Conservation (phyloP, 495 filamentous ascomycete genomes). For the Tuber borchii region DNA sequence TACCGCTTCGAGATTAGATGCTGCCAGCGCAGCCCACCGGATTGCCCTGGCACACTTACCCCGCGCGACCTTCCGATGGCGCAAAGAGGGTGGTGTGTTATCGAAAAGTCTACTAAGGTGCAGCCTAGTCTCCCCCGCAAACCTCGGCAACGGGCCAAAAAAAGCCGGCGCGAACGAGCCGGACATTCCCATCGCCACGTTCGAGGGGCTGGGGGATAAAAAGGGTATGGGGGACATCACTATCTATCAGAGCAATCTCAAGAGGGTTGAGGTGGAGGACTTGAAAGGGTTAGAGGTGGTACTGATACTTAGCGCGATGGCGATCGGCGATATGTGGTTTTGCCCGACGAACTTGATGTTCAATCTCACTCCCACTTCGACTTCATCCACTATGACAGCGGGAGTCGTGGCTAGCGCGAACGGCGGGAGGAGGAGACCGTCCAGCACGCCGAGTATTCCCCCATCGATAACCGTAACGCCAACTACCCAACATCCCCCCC, state of each 20-base stretch:
- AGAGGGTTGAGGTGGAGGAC: constrained; percentile 86
- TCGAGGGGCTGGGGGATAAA: constrained; percentile 58
- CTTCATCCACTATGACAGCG: constrained; percentile 20
- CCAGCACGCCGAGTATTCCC: constrained; percentile 42
- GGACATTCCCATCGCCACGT: constrained; percentile 85
- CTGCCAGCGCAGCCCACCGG: constrained; percentile 59
- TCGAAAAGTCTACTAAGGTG: constrained; percentile 47
- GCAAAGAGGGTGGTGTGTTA: constrained; percentile 71
- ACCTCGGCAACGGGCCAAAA: constrained; percentile 30
- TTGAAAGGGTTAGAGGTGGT: constrained; percentile 88
- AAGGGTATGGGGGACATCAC: constrained; percentile 54
- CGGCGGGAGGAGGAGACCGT: constrained; percentile 44
- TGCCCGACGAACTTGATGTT: constrained; percentile 62
- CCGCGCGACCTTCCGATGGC: constrained; percentile 81
- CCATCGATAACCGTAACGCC: constrained; percentile 17
- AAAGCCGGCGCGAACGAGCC: constrained; percentile 78
- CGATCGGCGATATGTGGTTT: constrained; percentile 83
- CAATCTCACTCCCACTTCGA: constrained; percentile 57
- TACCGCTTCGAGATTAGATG: constrained; percentile 68
- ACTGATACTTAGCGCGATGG: constrained; percentile 69
- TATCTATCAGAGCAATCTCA: constrained; percentile 85
- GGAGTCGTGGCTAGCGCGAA: constrained; percentile 27
- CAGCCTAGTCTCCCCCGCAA: constrained; percentile 30
- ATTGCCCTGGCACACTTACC: constrained; percentile 64
- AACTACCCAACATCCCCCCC: constrained; percentile 19